Evolutionary conservation across 768 basidiomycete genomes (phyloP).

Genomic region (Russula griseocarnosa): DNA sequence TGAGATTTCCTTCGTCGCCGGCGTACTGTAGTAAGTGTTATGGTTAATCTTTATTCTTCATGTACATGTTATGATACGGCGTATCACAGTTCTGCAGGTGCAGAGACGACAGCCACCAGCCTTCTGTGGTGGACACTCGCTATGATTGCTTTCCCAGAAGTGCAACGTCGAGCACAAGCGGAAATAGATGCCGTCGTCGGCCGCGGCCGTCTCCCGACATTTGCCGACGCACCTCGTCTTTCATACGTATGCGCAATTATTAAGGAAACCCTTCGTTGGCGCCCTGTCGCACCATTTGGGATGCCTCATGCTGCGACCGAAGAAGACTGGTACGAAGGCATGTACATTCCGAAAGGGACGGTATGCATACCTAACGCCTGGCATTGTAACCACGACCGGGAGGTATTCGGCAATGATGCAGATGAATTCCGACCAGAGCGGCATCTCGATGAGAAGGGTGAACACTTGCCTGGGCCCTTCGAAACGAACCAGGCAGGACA

Average conservation of each 20-base stretch:
- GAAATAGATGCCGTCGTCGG: conserved; percentile 29
- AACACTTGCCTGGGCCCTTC: background rate
- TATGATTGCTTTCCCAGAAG: conserved; percentile 26
- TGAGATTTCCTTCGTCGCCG: conserved; percentile 24
- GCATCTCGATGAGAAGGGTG: conserved; percentile 10
- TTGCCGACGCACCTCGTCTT: conserved; percentile 20
- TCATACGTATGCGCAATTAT: conserved; percentile 28
- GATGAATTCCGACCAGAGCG: conserved; percentile 27
- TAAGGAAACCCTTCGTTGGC: conserved; percentile 22
- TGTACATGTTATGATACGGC: too few species aligned
- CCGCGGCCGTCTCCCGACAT: conserved; percentile 21
- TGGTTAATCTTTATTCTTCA: too few species aligned
- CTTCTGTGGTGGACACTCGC: conserved; percentile 23
- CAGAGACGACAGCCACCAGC: conserved; percentile 8
- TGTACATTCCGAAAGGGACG: conserved; percentile 37
- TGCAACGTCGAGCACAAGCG: conserved; percentile 25
- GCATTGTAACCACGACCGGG: conserved; percentile 8
- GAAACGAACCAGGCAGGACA: conserved; percentile 18
- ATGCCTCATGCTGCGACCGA: conserved; percentile 12
- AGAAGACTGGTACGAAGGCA: conserved; percentile 34
- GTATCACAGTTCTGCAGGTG: conserved; percentile 7
- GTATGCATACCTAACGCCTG: conserved; percentile 33
- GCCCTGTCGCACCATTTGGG: too few species aligned
- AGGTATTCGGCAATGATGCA: conserved; percentile 22
- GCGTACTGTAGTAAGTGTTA: conserved; percentile 18